These are phyloP conservation scores for Sphenostylis stenocarpa DNA, from an alignment of 306 rosid genomes.

Conservation along the genomic window DNA sequence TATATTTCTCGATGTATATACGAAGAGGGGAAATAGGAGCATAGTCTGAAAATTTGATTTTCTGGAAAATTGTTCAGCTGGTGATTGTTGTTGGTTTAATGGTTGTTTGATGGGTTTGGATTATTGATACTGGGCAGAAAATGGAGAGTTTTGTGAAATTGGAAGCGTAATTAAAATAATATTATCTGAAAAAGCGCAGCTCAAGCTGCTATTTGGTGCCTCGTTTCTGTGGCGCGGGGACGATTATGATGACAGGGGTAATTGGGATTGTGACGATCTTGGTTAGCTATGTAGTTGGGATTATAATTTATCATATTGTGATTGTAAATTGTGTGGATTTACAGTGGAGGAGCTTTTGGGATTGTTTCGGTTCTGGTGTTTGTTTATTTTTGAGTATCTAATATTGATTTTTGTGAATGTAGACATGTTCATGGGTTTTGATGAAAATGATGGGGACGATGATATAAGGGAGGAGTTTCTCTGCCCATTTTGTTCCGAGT, in stretches of 20 bases:
- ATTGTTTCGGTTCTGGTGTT: background rate
- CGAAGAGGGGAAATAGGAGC: background rate
- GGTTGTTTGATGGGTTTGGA: constrained; percentile 9
- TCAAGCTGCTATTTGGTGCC: background rate
- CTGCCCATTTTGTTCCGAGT: constrained; percentile 92
- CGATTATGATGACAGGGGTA: background rate
- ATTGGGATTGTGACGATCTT: constrained; percentile 20
- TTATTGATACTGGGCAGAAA: background rate
- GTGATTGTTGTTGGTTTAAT: background rate
- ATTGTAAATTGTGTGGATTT: constrained; percentile 24
- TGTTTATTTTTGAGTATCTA: constrained; percentile 11
- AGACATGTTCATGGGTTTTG: constrained; percentile 93
- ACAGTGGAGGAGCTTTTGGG: background rate
- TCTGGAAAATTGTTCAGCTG: background rate
- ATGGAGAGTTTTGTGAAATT: constrained; percentile 3
- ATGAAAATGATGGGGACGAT: constrained; percentile 82
- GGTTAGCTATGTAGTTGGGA: background rate
- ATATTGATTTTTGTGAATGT: constrained; percentile 35
- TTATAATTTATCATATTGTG: background rate
- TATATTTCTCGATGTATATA: background rate
- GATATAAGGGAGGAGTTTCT: constrained; percentile 88
- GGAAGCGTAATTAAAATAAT: background rate
- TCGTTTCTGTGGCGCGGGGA: background rate
- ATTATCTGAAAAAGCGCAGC: background rate
- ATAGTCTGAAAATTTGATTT: background rate